Conservation (phyloP, 2,329 filamentous ascomycete genomes). For the Colletotrichum scovillei region DNA sequence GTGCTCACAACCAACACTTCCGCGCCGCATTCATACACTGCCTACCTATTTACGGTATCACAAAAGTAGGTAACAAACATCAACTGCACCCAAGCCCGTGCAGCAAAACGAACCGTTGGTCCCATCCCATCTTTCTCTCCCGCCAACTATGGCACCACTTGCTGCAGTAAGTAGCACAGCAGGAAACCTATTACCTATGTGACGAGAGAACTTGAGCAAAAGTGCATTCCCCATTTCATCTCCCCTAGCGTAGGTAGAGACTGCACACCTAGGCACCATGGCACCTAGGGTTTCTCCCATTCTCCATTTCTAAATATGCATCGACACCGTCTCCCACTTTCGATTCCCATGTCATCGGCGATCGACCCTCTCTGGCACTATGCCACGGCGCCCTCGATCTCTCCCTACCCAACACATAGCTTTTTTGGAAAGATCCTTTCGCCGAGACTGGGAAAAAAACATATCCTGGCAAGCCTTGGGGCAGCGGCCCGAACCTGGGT, state of each 20-base stretch:
- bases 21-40: too few species aligned
- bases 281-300: neutral
- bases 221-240: conserved; percentile 14
- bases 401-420: neutral
- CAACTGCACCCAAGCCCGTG: neutral
- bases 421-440: neutral
- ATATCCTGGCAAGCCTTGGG: too few species aligned
- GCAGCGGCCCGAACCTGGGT: neutral
- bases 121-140: neutral
- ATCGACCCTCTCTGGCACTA: neutral
- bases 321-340: neutral
- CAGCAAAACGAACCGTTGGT: conserved; percentile 13
- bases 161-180: neutral
- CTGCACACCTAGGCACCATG: neutral
- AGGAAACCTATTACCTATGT: too few species aligned
- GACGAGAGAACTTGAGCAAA: neutral
- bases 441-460: too few species aligned
- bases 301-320: neutral
- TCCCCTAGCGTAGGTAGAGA: neutral
- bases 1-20: too few species aligned
- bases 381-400: neutral
- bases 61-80: neutral
- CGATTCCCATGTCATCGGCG: neutral
- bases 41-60: neutral
- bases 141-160: neutral